These are phyloP conservation scores for Bryoerythrophyllum caledonicum DNA, from an alignment of 225 moss, liverwort and hornwort species.

Conservation along the genomic window DNA sequence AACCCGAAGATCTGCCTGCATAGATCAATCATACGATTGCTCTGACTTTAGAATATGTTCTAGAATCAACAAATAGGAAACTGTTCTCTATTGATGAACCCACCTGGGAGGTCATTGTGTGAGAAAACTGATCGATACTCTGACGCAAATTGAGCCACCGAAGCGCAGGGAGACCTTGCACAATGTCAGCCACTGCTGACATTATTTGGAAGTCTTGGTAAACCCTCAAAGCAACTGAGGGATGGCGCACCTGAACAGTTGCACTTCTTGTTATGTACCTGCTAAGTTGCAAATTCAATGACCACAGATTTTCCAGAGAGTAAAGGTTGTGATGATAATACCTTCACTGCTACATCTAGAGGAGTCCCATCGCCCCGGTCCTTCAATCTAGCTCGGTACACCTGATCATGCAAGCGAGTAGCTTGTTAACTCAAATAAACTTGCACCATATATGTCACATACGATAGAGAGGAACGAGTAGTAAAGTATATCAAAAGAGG, in stretches of 20 bases:
- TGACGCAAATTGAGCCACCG: slow-evolving; percentile 88
- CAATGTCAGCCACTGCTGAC: slow-evolving; percentile 68
- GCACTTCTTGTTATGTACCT: background rate
- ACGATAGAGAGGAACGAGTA: too few relatives aligned
- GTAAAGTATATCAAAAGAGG: too few relatives aligned
- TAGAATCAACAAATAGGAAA: slow-evolving; percentile 5
- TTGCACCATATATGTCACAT: background rate
- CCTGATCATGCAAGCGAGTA: slow-evolving; percentile 44
- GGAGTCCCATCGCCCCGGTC: slow-evolving; percentile 66
- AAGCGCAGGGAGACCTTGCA: slow-evolving; percentile 78
- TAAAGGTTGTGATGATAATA: slow-evolving; percentile 26
- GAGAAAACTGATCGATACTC: slow-evolving; percentile 93
- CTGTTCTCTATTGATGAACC: slow-evolving; percentile 2
- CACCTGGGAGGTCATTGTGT: slow-evolving; percentile 95
- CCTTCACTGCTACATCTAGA: slow-evolving; percentile 88
- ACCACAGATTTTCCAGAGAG: background rate
- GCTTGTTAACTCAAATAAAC: background rate
- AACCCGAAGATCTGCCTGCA: slow-evolving; percentile 90
- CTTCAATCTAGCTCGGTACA: slow-evolving; percentile 80
- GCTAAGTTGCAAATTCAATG: background rate
- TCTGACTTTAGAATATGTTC: background rate
- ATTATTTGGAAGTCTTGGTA: slow-evolving; percentile 94
- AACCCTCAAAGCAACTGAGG: slow-evolving; percentile 84
- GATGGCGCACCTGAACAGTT: slow-evolving; percentile 81
- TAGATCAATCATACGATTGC: slow-evolving; percentile 17